Evolutionary conservation across 2,329 filamentous ascomycete species (phyloP), one percentile per base, ranked within the genome.

Genomic region (Emericellopsis cladophorae): DNA sequence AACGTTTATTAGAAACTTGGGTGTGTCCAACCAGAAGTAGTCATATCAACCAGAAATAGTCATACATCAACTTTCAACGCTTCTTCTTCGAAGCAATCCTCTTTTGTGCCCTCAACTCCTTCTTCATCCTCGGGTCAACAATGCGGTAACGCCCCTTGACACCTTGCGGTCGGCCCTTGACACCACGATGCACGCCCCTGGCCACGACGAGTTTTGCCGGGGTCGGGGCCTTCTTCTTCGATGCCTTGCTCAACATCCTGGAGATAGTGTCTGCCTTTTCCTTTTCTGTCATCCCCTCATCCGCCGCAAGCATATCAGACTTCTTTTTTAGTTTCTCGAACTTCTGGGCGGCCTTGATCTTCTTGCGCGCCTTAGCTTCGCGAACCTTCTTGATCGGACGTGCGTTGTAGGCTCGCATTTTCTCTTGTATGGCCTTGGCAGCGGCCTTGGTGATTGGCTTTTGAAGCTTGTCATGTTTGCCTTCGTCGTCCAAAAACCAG

Each of bases 341-440:
- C 43, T 77, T 75, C 62, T 93, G 85, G 1, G 87, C 90, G 8
- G 89, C 81, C 74, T 93, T 93, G 63, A 95, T 82, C 68, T 95
- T 96, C 79, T 98, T 98, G 44, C 92, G 76, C 31, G 89, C 90
- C 65, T 93, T 89, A 21, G 92, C 92, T 64, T 98, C 92, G 51
- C 85, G 83, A 26, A 98, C 92, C 70, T 98, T 98, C 74, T 98
- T 98, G 76, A 96, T 96, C 1, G 92, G 92, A 26, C 92, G 79
- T 7, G 90, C 92, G 58, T 98, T 96, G 52, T 94, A 76, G 1
- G 92, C 89, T 26, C 90, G 83, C 56, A 84, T 59, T 65, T 98
- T 98, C 55, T 95, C 90, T 61, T 92, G 89, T 67, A 98, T 95
- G 2, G 92, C 92, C 12, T 77, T 72, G 1, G 90, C 89, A 0